Conservation (phyloP, 441 rosid species). For the Erodium chrysanthum region DNA sequence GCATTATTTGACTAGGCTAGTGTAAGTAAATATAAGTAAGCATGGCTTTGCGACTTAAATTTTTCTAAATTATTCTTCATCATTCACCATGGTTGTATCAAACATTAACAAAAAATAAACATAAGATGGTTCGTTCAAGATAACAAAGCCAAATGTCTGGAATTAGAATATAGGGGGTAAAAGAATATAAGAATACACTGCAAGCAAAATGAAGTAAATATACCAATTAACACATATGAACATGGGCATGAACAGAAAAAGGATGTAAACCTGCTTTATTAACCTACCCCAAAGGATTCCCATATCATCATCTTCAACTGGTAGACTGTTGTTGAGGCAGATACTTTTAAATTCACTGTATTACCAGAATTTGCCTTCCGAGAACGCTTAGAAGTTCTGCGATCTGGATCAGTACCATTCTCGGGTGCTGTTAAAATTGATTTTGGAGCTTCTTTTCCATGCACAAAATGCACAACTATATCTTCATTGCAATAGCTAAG, state of each 20-base stretch:
- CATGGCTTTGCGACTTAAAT: neutral
- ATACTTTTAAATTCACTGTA: slow-evolving; percentile 66
- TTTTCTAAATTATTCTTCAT: neutral
- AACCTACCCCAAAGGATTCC: slow-evolving; percentile 94
- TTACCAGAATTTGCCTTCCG: slow-evolving; percentile 68
- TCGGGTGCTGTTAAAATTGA: slow-evolving; percentile 76
- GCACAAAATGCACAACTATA: slow-evolving; percentile 63
- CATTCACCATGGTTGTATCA: neutral
- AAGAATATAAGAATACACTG: neutral
- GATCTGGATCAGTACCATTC: slow-evolving; percentile 54
- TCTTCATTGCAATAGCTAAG: slow-evolving; percentile 72
- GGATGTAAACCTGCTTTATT: neutral
- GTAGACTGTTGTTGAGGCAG: slow-evolving; percentile 80
- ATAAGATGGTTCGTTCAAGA: neutral
- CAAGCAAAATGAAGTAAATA: neutral
- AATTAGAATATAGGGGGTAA: neutral
- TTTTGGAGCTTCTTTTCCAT: slow-evolving; percentile 91
- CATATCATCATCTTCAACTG: slow-evolving; percentile 98
- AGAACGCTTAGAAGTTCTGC: slow-evolving; percentile 81
- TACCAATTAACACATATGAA: neutral
- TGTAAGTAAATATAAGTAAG: neutral
- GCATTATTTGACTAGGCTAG: neutral
- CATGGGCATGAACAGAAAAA: neutral
- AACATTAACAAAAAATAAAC: neutral
- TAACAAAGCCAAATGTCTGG: neutral